Percentiles rank a stretch among this genome's conserved stretches.
These are phyloP conservation scores for Lachancea meyersii DNA, from an alignment of 805 yeast species.

Conservation along the genomic window DNA sequence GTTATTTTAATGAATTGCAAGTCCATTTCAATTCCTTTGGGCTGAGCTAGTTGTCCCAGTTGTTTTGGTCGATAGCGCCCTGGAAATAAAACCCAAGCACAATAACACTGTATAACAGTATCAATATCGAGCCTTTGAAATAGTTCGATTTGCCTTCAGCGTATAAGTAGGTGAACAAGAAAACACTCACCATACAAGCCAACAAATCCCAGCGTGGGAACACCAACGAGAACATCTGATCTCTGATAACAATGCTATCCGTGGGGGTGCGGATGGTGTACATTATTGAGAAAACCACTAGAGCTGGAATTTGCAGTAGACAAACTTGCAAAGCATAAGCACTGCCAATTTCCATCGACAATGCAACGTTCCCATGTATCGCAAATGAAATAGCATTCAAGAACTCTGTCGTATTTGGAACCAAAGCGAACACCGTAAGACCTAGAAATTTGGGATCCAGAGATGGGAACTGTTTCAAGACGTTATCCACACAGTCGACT, in stretches of 20 bases:
- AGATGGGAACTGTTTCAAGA: conserved; percentile 60
- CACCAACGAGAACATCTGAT: conserved; percentile 64
- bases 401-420: conserved; percentile 95
- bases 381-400: conserved; percentile 96
- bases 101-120: conserved; percentile 69
- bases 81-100: conserved; percentile 74
- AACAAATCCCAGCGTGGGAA: conserved; percentile 95
- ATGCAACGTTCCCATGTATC: conserved; percentile 88
- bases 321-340: conserved; percentile 97
- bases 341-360: conserved; percentile 96
- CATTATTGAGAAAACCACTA: conserved; percentile 69
- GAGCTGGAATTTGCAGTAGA: conserved; percentile 83
- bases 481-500: conserved; percentile 88
- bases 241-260: conserved; percentile 29
- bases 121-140: conserved; percentile 87
- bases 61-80: conserved; percentile 24
- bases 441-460: conserved; percentile 89
- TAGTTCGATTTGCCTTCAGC: conserved; percentile 96
- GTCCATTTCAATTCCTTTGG: neutral
- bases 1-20: neutral
- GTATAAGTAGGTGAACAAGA: conserved; percentile 84
- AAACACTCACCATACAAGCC: conserved; percentile 78
- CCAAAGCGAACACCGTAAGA: conserved; percentile 87
- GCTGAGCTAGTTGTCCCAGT: conserved; percentile 6
- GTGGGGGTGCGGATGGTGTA: conserved; percentile 35